These are phyloP conservation scores for Megacollybia marginata DNA, from an alignment of 768 basidiomycete species.

Conservation along the genomic window DNA sequence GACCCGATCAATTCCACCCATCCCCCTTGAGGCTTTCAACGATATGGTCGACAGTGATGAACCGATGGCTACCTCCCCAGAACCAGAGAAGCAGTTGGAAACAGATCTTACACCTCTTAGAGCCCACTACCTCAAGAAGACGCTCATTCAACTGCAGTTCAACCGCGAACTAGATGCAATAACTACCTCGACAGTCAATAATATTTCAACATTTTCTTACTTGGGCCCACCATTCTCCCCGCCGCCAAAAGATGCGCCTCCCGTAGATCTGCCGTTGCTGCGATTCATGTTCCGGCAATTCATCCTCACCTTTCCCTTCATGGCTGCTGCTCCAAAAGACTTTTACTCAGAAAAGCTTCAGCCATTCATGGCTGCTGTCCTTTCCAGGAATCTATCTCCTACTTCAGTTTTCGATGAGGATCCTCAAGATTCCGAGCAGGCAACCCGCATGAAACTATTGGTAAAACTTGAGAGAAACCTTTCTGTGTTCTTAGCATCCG, in stretches of 20 bases:
- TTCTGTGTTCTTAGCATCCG: conserved; percentile 72
- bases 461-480: conserved; percentile 81
- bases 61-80: background rate
- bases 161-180: conserved; percentile 68
- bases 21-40: too few species aligned
- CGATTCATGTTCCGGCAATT: conserved; percentile 89
- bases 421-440: conserved; percentile 42
- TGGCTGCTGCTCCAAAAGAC: conserved; percentile 78
- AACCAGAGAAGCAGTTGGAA: background rate
- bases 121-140: conserved; percentile 98
- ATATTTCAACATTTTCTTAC: conserved; percentile 68
- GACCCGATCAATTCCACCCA: too few species aligned
- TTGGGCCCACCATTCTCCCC: conserved; percentile 85
- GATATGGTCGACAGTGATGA: too few species aligned
- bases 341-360: conserved; percentile 96
- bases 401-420: conserved; percentile 53
- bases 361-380: conserved; percentile 80
- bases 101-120: conserved; percentile 72
- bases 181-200: conserved; percentile 38
- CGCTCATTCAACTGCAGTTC: conserved; percentile 84
- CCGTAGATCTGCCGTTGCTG: conserved; percentile 78
- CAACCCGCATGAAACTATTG: conserved; percentile 60
- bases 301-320: conserved; percentile 91
- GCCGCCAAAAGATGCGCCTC: conserved; percentile 48
- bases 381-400: conserved; percentile 71